Evolutionary conservation across 257 asterid species (phyloP), one percentile per base, ranked within the genome.

Genomic region (Vinca minor): DNA sequence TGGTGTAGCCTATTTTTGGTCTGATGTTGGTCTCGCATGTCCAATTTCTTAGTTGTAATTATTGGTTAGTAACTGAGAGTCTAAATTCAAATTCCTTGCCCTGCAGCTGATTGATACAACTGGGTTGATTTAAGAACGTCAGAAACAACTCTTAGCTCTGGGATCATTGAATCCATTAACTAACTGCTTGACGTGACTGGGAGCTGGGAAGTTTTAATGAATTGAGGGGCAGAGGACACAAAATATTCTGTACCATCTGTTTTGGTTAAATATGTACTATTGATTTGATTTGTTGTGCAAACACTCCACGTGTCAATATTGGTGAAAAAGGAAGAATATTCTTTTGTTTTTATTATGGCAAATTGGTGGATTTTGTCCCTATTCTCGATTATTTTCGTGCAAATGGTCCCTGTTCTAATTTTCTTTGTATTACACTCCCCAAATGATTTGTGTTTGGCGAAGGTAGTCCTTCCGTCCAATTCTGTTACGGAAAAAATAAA

Each of bases 261-360:
- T n/a, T 61, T 25, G 5, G 23, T 21, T 58, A 20, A 45, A 62
- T 34, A 38, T 69, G 74, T 52, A 52, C n/a, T n/a, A n/a, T 41
- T 42, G 25, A 25, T 47, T 56, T 46, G 62, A 62, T 48, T 60
- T 29, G n/a, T 62, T 31, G 64, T 31, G 65, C 49, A 8, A 54
- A 31, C 58, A 39, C 47, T 6, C 56, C 42, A 32, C 23, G 47
- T 39, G 59, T 69, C 26, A 59, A 29, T 69, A 28, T 53, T 52
- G 73, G 63, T 38, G 55, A 59, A 31, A 65, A n/a, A 47, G 55
- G 32, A 59, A 68, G 41, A 11, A 62, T 29, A 53, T 41, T 52
- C 3, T 10, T n/a, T 61, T 49, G n/a, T 61, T 50, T 62, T 48
- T 63, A 39, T 41, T 52, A 9, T 13, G 23, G 8, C 17, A 53